Evolutionary conservation across 1,139 yeast species (phyloP).

Genomic region (Zygosaccharomyces pseudobailii): DNA sequence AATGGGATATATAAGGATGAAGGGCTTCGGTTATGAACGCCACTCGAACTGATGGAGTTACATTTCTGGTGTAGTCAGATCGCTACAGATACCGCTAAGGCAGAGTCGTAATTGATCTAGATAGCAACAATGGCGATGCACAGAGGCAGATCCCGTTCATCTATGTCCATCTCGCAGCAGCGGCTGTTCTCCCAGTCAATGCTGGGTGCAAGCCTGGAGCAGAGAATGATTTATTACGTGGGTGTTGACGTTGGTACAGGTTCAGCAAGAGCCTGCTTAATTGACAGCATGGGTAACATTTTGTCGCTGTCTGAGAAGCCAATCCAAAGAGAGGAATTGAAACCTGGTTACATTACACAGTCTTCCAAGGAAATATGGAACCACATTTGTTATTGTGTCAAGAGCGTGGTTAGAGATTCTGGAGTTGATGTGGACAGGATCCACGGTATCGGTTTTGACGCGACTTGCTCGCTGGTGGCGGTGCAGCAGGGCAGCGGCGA

Average conservation of each 20-base stretch:
- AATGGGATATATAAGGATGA: background rate
- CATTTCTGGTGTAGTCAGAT: background rate
- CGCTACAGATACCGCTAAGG: background rate
- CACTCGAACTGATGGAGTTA: background rate
- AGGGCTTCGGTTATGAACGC: background rate
- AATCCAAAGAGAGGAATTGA: conserved; percentile 68
- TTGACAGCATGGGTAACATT: conserved; percentile 78
- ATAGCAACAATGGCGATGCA: background rate
- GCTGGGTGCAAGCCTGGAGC: conserved; percentile 14
- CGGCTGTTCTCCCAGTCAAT: conserved; percentile 18
- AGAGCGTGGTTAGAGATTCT: conserved; percentile 65
- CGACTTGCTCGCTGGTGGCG: conserved; percentile 91
- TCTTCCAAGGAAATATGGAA: conserved; percentile 93
- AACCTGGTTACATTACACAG: conserved; percentile 71
- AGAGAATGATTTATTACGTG: conserved; percentile 49
- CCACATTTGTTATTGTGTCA: conserved; percentile 78
- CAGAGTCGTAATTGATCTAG: background rate
- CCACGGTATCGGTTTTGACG: conserved; percentile 91
- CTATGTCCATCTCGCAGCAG: conserved; percentile 22
- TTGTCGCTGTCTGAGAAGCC: conserved; percentile 77
- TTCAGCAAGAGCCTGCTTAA: conserved; percentile 89
- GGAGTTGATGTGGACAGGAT: conserved; percentile 63
- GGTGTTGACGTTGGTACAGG: conserved; percentile 99
- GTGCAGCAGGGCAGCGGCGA: conserved; percentile 58
- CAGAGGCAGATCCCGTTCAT: conserved; percentile 20